Conservation (phyloP, 371 early-diverging fungal species). For the Saksenaea vasiformis region DNA sequence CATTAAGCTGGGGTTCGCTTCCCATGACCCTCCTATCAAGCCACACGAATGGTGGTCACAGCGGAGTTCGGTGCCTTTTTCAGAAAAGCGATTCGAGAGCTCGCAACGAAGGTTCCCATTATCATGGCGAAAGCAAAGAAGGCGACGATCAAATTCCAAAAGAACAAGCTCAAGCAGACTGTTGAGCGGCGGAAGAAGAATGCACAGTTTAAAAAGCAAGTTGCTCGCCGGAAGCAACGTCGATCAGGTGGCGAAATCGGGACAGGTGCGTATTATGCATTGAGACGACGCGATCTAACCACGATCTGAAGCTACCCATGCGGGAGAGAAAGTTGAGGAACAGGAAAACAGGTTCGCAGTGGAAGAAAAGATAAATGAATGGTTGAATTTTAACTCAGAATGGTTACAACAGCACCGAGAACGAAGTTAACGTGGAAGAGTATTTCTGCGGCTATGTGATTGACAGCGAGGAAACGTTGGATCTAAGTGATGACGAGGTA, state of each 20-base stretch:
- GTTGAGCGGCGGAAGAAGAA: conserved; percentile 70
- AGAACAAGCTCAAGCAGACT: conserved; percentile 75
- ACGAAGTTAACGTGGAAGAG: conserved; percentile 30
- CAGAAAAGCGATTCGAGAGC: not conserved
- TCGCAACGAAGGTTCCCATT: not conserved
- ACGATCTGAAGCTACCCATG: not conserved
- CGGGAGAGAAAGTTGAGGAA: conserved; percentile 13
- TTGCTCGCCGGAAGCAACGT: conserved; percentile 50
- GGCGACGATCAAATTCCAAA: conserved; percentile 85
- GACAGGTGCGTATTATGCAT: not conserved
- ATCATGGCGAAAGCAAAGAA: conserved; percentile 79
- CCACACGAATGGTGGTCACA: not conserved
- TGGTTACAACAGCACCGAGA: conserved; percentile 8
- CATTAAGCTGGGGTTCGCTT: no score
- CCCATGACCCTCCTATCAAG: not conserved
- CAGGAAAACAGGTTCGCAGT: conserved; percentile 13
- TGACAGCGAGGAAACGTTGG: conserved; percentile 39
- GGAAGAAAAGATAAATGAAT: not conserved
- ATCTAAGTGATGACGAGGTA: conserved; percentile 46
- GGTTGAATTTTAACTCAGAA: not conserved
- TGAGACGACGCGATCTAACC: not conserved
- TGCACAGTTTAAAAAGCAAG: conserved; percentile 66
- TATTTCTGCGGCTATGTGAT: conserved; percentile 45
- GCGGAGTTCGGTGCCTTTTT: not conserved
- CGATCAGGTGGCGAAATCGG: conserved; percentile 13